A percentile compares a stretch with the other conserved stretches of the same genome.
These are phyloP conservation scores for Rhytidhysteron rufulum DNA, from an alignment of 2,329 filamentous ascomycete species.

Conservation along the genomic window DNA sequence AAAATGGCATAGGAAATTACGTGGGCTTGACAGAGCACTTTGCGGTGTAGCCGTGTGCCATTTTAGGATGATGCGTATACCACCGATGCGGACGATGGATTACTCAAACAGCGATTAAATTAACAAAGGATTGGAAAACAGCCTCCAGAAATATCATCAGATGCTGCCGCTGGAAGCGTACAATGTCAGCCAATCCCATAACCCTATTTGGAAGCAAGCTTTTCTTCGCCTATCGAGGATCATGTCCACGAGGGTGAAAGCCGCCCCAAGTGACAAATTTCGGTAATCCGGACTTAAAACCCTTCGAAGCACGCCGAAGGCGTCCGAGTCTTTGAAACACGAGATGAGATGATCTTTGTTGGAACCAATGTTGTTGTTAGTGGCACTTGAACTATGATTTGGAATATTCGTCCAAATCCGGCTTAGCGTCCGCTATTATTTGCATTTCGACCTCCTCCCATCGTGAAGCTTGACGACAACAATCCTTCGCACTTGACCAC, in stretches of 20 bases:
- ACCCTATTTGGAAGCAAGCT: constrained; percentile 2
- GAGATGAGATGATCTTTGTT: neutral
- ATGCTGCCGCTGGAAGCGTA: constrained; percentile 2
- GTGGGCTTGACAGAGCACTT: neutral
- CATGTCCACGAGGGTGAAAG: constrained; percentile 11
- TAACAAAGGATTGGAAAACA: constrained; percentile 5
- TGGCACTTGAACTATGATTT: neutral
- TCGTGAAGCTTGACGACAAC: neutral
- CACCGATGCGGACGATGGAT: neutral
- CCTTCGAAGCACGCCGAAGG: constrained; percentile 8
- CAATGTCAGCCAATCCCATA: constrained; percentile 5
- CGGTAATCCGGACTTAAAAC: constrained; percentile 9
- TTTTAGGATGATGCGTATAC: neutral
- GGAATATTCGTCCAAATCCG: neutral
- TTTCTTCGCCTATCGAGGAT: constrained; percentile 3
- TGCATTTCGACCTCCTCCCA: neutral
- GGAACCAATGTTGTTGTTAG: neutral
- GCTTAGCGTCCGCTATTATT: neutral
- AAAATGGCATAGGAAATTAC: neutral
- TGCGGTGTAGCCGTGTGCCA: neutral
- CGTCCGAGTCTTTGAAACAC: constrained; percentile 9
- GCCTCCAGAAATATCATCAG: constrained; percentile 7
- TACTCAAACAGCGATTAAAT: neutral
- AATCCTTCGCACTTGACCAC: neutral
- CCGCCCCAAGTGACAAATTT: constrained; percentile 18